Percentiles rank a stretch among this genome's conserved stretches.
phyloP scores from a whole-genome alignment of 2,329 filamentous ascomycete species.

The Geosmithia morbida region DNA sequence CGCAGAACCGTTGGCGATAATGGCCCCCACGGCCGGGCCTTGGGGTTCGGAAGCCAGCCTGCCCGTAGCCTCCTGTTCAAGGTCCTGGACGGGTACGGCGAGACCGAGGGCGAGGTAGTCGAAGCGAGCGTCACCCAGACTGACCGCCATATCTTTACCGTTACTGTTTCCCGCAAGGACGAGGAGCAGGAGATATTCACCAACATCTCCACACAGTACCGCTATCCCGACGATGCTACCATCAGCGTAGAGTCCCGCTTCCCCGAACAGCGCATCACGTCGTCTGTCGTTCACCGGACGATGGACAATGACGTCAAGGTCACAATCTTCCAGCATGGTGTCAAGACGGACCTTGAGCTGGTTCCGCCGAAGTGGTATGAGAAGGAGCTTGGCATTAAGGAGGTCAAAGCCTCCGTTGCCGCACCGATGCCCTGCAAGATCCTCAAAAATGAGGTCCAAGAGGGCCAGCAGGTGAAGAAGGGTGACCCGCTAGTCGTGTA shows the following conservation, averaged over 20 bases:
- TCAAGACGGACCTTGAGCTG: conserved; percentile 43
- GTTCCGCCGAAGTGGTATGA: conserved; percentile 64
- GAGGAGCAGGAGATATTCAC: conserved; percentile 24
- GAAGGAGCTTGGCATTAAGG: conserved; percentile 73
- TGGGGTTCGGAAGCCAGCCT: conserved; percentile 37
- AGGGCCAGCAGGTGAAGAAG: conserved; percentile 71
- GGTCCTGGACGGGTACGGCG: conserved; percentile 45
- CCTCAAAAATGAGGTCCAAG: conserved; percentile 71
- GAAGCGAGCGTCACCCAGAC: conserved; percentile 34
- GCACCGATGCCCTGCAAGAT: conserved; percentile 98
- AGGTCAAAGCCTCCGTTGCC: conserved; percentile 66
- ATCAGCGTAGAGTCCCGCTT: conserved; percentile 44
- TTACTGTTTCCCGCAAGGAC: conserved; percentile 25
- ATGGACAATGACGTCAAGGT: conserved; percentile 43
- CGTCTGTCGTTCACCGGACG: conserved; percentile 54
- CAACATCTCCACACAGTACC: conserved; percentile 28
- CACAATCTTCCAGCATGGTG: conserved; percentile 61
- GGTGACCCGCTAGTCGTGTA: conserved; percentile 76
- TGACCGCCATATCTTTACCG: conserved; percentile 29
- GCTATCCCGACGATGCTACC: conserved; percentile 10
- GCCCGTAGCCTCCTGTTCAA: conserved; percentile 35
- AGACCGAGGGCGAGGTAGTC: conserved; percentile 49
- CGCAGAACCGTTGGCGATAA: conserved; percentile 8
- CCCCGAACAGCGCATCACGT: conserved; percentile 63
- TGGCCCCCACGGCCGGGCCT: conserved; percentile 29